Percentiles rank a stretch among this genome's conserved stretches.
Conservation (phyloP, 352 stramenopile genomes). For the Chrysophaeum taylorii region DNA sequence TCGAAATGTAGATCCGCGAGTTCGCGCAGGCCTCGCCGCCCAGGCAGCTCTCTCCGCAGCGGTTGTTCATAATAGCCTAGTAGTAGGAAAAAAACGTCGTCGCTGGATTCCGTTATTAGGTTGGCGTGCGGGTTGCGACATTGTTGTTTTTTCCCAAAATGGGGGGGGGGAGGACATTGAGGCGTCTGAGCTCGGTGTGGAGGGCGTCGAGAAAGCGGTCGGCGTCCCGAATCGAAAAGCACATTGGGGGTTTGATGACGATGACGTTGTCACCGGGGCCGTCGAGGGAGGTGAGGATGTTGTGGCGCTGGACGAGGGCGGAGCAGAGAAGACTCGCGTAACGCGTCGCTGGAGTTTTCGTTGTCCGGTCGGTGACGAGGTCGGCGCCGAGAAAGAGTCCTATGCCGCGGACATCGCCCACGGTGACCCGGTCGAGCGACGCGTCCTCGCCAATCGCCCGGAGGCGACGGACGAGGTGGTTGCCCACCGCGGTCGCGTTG, state of each 20-base stretch:
- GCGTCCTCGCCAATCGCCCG: conserved; percentile 24
- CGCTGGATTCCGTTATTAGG: no score
- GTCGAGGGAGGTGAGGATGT: conserved; percentile 58
- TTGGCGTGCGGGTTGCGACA: not conserved
- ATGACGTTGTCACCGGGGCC: conserved; percentile 62
- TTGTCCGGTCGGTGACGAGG: conserved; percentile 41
- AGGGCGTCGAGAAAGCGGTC: conserved; percentile 45
- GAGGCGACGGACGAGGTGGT: conserved; percentile 41
- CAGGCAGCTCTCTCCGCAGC: no score
- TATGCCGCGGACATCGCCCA: conserved; percentile 56
- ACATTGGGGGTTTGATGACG: conserved; percentile 61
- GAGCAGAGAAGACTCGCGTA: conserved; percentile 53
- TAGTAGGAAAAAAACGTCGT: no score
- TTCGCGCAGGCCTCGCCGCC: no score
- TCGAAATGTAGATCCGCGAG: conserved; percentile 2
- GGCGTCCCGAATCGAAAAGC: conserved; percentile 49
- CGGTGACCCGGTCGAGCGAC: conserved; percentile 28
- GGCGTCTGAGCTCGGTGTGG: conserved; percentile 20
- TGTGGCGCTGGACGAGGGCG: conserved; percentile 45
- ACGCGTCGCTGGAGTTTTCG: conserved; percentile 37
- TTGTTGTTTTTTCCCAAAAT: no score
- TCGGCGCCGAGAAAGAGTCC: conserved; percentile 66
- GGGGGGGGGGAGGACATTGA: not conserved
- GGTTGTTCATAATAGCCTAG: no score
- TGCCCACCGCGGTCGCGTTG: conserved; percentile 41